Conservation (phyloP, 2,329 filamentous ascomycete genomes). For the Aspergillus eucalypticola region DNA sequence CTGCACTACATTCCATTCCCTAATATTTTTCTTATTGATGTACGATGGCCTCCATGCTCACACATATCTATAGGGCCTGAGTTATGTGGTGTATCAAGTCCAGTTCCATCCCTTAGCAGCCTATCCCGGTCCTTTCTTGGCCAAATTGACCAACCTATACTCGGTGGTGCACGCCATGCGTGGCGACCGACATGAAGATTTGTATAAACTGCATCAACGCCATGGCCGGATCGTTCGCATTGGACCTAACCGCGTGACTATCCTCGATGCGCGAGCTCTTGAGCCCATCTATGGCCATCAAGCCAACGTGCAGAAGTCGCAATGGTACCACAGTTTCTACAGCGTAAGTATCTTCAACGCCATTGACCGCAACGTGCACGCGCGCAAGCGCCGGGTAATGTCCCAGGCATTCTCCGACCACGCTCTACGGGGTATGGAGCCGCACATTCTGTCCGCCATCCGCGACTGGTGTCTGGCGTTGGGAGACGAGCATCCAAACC, state of each 20-base stretch:
- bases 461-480: background rate
- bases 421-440: slow-evolving; percentile 2
- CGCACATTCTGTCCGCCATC: slow-evolving; percentile 1
- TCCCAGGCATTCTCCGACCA: slow-evolving; percentile 4
- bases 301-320: slow-evolving; percentile 1
- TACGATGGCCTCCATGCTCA: too few species aligned
- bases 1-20: too few species aligned
- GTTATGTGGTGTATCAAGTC: background rate
- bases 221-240: background rate
- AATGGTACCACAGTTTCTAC: background rate
- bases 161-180: background rate
- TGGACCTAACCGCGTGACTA: background rate
- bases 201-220: slow-evolving; percentile 2
- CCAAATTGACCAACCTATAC: slow-evolving; percentile 4
- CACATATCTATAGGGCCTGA: too few species aligned
- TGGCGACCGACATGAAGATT: slow-evolving; percentile 1
- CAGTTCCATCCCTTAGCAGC: background rate
- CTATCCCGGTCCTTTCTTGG: slow-evolving; percentile 2
- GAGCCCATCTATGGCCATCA: background rate
- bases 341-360: background rate
- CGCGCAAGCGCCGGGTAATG: slow-evolving; percentile 3
- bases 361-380: background rate
- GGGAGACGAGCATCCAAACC: background rate
- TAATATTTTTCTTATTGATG: too few species aligned
- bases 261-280: background rate